Base-by-base conservation (phyloP, 495 filamentous ascomycete species). In the Evernia prunastri region DNA sequence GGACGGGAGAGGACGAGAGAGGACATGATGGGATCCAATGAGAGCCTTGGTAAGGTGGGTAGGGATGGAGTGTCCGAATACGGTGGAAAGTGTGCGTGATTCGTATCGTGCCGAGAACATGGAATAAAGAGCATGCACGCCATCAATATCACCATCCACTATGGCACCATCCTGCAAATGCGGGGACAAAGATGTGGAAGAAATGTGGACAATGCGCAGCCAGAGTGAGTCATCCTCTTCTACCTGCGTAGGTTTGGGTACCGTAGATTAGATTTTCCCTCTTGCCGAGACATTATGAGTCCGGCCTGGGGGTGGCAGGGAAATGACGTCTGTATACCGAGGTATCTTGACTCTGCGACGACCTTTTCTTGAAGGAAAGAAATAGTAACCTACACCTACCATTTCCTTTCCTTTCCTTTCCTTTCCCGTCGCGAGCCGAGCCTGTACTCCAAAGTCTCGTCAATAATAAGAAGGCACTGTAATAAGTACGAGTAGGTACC, bases 11-110 rank as follows among this genome's bases (percentile, higher is more conserved):
- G 25, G 49, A n/a, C n/a, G n/a, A n/a, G n/a, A n/a, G n/a, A n/a
- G n/a, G n/a, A n/a, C n/a, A n/a, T n/a, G n/a, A n/a, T n/a, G n/a
- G 60, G 23, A 49, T 11, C 60, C 40, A 62, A 62, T 62, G 23
- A 45, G 49, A 54, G 17, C 18, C 13, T n/a, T 54, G 51, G 51
- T 54, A 54, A 5, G 12, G 27, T n/a, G 33, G 51, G 51, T 54
- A 54, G 13, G 12, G 27, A 20, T 33, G 15, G 25, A 54, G 0
- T 15, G 20, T 33, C 51, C 51, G 29, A 54, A 54, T 54, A 20
- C 17, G 51, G 51, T 7, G 29, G 23, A 7, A 6, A 3, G 23
- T 54, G 29, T 33, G 51, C 29, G 51, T 54, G 51, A 33, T 54
- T 54, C 25, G 15, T 33, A 54, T 54, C 51, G 51, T 54, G 29